A percentile compares a stretch with the other conserved stretches of the same genome.
phyloP scores from a whole-genome alignment of 257 asterid species.

The Cruciata laevipes region DNA sequence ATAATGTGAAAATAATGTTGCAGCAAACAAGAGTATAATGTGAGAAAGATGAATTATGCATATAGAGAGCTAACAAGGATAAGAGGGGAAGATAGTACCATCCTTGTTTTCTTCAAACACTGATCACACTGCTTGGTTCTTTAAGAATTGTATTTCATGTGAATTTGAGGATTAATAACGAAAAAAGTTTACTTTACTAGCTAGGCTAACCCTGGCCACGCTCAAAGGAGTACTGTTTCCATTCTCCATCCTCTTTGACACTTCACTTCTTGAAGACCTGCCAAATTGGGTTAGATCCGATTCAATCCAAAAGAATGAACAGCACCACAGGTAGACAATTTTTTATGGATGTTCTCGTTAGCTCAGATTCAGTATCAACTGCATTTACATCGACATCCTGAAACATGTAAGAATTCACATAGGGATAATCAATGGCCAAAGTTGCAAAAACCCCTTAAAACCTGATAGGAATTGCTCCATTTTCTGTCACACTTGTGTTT shows the following conservation, averaged over 20 bases:
- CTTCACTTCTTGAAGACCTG: slow-evolving; percentile 28
- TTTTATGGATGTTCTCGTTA: slow-evolving; percentile 11
- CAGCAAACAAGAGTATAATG: neutral
- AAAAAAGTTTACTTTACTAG: neutral
- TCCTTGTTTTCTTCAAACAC: slow-evolving; percentile 71
- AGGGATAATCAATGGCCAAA: too few species aligned
- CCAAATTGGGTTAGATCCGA: slow-evolving; percentile 79
- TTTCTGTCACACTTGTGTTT: too few species aligned
- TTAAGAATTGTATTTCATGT: neutral
- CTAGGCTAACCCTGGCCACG: slow-evolving; percentile 51
- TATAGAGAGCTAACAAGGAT: neutral
- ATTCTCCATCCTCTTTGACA: slow-evolving; percentile 40
- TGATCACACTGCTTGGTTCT: slow-evolving; percentile 30
- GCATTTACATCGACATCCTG: slow-evolving; percentile 60
- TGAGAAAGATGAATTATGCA: too few species aligned
- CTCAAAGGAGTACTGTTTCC: slow-evolving; percentile 60
- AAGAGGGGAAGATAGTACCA: slow-evolving; percentile 32
- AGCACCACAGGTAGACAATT: slow-evolving; percentile 86
- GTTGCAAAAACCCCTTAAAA: too few species aligned
- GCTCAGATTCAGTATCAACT: slow-evolving; percentile 34
- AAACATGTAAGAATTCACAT: slow-evolving; percentile 14
- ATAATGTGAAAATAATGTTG: neutral
- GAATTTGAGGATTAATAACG: neutral
- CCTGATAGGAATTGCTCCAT: too few species aligned
- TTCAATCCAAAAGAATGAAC: slow-evolving; percentile 85